Evolutionary conservation across 73 alveolate species (phyloP).

Genomic region (Blepharisma japonicum): DNA sequence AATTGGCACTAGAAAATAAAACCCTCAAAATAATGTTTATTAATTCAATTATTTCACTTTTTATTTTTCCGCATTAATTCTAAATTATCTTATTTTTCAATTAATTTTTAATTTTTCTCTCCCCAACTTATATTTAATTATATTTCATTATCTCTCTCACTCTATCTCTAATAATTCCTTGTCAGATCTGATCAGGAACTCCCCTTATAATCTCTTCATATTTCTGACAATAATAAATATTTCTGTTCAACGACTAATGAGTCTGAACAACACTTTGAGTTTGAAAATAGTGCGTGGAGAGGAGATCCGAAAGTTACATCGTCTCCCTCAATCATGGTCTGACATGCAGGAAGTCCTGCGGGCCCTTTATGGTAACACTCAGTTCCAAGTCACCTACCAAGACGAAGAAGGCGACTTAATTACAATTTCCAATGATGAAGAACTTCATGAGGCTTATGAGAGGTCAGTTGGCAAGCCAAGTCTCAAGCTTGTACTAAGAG

Average conservation of each 20-base stretch:
- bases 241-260: constrained; percentile 7
- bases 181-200: too few species aligned
- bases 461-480: neutral
- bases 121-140: too few species aligned
- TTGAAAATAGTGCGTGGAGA: constrained; percentile 5
- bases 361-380: neutral
- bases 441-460: neutral
- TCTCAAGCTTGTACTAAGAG: constrained; percentile 1
- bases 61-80: too few species aligned
- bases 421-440: neutral
- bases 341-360: neutral
- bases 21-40: too few species aligned
- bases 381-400: constrained; percentile 6
- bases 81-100: too few species aligned
- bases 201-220: too few species aligned
- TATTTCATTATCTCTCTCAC: too few species aligned
- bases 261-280: constrained; percentile 9
- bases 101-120: too few species aligned
- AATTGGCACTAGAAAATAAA: too few species aligned
- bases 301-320: constrained; percentile 18
- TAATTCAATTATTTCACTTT: too few species aligned
- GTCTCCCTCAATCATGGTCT: neutral
- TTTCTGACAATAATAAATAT: too few species aligned
- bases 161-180: too few species aligned
- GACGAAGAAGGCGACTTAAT: constrained; percentile 29